These are phyloP conservation scores for Xylariaceae sp. DNA, from an alignment of 2,329 filamentous ascomycete genomes.

Conservation along the genomic window DNA sequence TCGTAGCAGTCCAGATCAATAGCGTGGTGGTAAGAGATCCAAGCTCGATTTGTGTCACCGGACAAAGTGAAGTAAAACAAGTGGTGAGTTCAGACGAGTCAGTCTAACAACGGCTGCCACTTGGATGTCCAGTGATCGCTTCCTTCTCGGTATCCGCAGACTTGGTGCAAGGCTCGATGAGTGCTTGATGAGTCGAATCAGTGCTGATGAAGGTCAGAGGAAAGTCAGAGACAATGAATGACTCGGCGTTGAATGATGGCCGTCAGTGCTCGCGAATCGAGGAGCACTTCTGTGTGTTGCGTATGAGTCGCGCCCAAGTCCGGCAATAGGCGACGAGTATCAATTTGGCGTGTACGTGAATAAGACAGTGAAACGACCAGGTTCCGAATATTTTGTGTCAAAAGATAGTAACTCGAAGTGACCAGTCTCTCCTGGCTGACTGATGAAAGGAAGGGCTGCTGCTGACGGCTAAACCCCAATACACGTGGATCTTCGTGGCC, in stretches of 20 bases:
- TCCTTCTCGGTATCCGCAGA: too few species aligned
- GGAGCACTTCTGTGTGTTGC: background rate
- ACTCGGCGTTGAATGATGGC: background rate
- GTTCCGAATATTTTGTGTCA: slow-evolving; percentile 17
- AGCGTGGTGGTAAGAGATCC: too few species aligned
- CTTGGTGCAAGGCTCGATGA: too few species aligned
- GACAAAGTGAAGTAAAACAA: too few species aligned
- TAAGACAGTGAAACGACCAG: slow-evolving; percentile 27
- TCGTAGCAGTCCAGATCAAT: too few species aligned
- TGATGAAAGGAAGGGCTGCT: slow-evolving; percentile 18
- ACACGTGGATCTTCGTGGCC: slow-evolving; percentile 19
- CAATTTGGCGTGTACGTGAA: slow-evolving; percentile 14
- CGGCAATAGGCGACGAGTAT: background rate
- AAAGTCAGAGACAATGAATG: background rate
- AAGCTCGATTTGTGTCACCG: too few species aligned
- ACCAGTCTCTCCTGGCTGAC: slow-evolving; percentile 3
- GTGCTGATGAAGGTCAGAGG: background rate
- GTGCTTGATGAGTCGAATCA: background rate
- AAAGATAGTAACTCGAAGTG: background rate
- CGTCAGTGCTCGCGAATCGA: background rate
- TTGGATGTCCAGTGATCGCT: too few species aligned
- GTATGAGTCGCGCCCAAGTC: too few species aligned
- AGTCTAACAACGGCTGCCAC: too few species aligned
- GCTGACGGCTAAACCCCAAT: slow-evolving; percentile 9
- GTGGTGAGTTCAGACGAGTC: too few species aligned